phyloP scores from a whole-genome alignment of 2,329 filamentous ascomycete genomes.

The Diaporthe eres region DNA sequence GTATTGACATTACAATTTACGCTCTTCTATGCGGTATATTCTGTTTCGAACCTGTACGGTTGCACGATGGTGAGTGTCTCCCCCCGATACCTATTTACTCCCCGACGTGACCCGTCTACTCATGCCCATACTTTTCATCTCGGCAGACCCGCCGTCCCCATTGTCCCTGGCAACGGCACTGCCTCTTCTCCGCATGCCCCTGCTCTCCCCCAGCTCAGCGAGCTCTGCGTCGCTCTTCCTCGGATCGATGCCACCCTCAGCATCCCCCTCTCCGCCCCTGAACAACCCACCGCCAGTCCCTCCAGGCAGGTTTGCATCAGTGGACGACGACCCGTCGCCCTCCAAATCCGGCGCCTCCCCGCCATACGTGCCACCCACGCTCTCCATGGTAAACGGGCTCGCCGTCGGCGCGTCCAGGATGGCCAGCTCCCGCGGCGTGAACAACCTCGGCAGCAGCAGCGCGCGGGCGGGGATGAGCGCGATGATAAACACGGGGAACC shows the following conservation, averaged over 20 bases:
- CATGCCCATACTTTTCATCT: slow-evolving; percentile 41
- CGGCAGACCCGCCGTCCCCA: slow-evolving; percentile 37
- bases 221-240: slow-evolving; percentile 52
- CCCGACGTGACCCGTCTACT: slow-evolving; percentile 29
- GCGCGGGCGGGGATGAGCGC: slow-evolving; percentile 77
- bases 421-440: slow-evolving; percentile 71
- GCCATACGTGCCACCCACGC: slow-evolving; percentile 74
- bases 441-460: slow-evolving; percentile 73
- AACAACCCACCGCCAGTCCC: slow-evolving; percentile 35
- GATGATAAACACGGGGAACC: slow-evolving; percentile 83
- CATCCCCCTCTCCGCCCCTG: slow-evolving; percentile 38
- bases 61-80: not conserved
- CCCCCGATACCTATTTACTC: not conserved
- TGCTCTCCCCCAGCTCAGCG: slow-evolving; percentile 53
- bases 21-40: slow-evolving; percentile 5
- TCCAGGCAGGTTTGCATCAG: slow-evolving; percentile 18
- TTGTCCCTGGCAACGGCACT: slow-evolving; percentile 39
- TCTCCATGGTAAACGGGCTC: slow-evolving; percentile 82
- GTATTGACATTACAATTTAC: slow-evolving; percentile 26
- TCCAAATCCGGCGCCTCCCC: slow-evolving; percentile 38
- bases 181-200: slow-evolving; percentile 41
- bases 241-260: slow-evolving; percentile 33
- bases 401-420: slow-evolving; percentile 81
- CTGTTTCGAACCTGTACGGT: not conserved
- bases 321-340: slow-evolving; percentile 21